Conservation (phyloP, 352 stramenopile species). For the Phytophthora meadii region DNA sequence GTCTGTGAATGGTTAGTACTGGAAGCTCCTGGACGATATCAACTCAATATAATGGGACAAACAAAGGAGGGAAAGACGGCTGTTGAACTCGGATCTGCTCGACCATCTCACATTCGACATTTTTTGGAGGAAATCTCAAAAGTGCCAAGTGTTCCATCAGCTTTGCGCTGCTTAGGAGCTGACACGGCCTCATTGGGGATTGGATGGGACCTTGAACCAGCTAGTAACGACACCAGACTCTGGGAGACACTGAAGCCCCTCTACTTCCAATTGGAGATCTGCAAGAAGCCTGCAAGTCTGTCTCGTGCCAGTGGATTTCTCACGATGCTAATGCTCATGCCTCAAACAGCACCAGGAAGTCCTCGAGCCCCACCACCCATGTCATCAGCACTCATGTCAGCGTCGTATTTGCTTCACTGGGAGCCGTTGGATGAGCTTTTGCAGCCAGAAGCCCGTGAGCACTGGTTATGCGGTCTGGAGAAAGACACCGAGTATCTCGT, state of each 20-base stretch:
- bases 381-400: slow-evolving; percentile 38
- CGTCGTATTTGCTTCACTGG: slow-evolving; percentile 61
- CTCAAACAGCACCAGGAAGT: slow-evolving; percentile 27
- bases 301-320: slow-evolving; percentile 55
- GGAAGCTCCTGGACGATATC: slow-evolving; percentile 39
- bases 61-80: slow-evolving; percentile 54
- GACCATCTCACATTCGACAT: slow-evolving; percentile 37
- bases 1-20: slow-evolving; percentile 73
- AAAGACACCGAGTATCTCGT: slow-evolving; percentile 67
- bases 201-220: slow-evolving; percentile 56
- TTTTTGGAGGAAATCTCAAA: slow-evolving; percentile 54
- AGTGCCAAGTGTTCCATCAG: slow-evolving; percentile 39
- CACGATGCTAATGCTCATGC: slow-evolving; percentile 60
- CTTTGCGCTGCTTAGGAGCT: slow-evolving; percentile 54
- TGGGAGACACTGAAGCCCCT: slow-evolving; percentile 48
- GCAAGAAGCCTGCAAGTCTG: slow-evolving; percentile 59
- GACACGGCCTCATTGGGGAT: slow-evolving; percentile 62
- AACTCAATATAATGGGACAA: slow-evolving; percentile 49
- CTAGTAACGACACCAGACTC: slow-evolving; percentile 35
- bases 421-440: slow-evolving; percentile 54
- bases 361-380: slow-evolving; percentile 20
- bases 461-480: slow-evolving; percentile 66
- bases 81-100: slow-evolving; percentile 49
- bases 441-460: slow-evolving; percentile 54
- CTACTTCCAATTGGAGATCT: slow-evolving; percentile 68